Conservation (phyloP, 2,329 filamentous ascomycete genomes). For the Fusarium decemcellulare region DNA sequence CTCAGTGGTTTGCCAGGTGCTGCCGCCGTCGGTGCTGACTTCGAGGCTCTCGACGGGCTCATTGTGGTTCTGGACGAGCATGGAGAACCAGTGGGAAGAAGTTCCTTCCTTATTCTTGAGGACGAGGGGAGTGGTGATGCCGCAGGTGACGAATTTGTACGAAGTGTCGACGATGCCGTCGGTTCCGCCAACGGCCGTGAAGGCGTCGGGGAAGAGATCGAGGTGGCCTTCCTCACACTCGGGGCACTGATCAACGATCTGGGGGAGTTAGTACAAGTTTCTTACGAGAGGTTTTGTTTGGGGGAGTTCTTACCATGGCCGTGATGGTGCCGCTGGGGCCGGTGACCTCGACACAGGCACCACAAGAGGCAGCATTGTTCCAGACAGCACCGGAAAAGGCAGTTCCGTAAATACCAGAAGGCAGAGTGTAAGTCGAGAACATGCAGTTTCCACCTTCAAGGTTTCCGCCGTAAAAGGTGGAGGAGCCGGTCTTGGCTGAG, state of each 20-base stretch:
- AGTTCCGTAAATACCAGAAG: constrained; percentile 71
- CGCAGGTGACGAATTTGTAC: constrained; percentile 56
- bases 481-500: constrained; percentile 33
- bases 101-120: constrained; percentile 62
- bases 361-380: constrained; percentile 69
- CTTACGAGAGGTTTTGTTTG: background rate
- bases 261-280: background rate
- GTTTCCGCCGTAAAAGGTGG: constrained; percentile 69
- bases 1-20: constrained; percentile 69
- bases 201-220: constrained; percentile 61
- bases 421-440: constrained; percentile 74
- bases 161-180: constrained; percentile 55
- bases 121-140: constrained; percentile 58
- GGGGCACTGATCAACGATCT: constrained; percentile 63
- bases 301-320: constrained; percentile 68
- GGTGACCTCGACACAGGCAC: constrained; percentile 72
- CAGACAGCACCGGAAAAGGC: constrained; percentile 73
- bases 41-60: constrained; percentile 69
- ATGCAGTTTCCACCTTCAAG: constrained; percentile 73
- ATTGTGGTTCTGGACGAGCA: constrained; percentile 76
- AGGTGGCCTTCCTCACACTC: constrained; percentile 58
- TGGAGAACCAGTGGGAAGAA: constrained; percentile 58
- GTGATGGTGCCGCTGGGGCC: constrained; percentile 70
- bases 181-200: constrained; percentile 53
- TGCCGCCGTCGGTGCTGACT: constrained; percentile 72